Evolutionary conservation across 2,329 filamentous ascomycete genomes (phyloP).

Genomic region (Pseudogymnoascus sp.): DNA sequence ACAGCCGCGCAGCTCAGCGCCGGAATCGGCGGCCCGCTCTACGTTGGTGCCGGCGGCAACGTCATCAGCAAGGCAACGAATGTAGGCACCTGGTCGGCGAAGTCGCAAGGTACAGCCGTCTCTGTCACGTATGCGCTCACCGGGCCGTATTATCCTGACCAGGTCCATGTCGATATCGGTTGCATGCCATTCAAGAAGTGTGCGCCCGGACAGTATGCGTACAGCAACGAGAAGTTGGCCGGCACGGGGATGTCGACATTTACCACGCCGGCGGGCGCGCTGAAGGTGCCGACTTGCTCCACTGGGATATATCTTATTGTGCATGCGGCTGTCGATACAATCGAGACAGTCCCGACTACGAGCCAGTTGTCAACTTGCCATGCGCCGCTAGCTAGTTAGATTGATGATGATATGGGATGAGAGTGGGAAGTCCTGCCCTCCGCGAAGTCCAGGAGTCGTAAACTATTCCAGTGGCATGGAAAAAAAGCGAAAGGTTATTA

Average conservation of each 20-base stretch:
- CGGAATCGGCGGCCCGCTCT: constrained; percentile 9
- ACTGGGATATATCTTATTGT: constrained; percentile 5
- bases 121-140: not conserved
- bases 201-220: not conserved
- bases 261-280: not conserved
- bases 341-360: not conserved
- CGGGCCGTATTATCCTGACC: not conserved
- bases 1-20: not conserved
- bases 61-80: constrained; percentile 12
- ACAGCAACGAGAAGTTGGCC: not conserved
- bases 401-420: not conserved
- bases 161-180: constrained; percentile 1
- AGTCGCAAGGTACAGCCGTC: not conserved
- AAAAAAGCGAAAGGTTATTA: not conserved
- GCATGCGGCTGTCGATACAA: not conserved
- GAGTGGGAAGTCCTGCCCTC: not conserved
- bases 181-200: constrained; percentile 2
- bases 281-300: not conserved
- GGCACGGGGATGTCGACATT: not conserved
- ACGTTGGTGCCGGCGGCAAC: constrained; percentile 13
- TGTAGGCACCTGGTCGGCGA: constrained; percentile 5
- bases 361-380: not conserved
- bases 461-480: too few species aligned
- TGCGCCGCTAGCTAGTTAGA: not conserved
- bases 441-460: not conserved